Evolutionary conservation across 257 asterid species (phyloP).

Genomic region (Petrea volubilis): DNA sequence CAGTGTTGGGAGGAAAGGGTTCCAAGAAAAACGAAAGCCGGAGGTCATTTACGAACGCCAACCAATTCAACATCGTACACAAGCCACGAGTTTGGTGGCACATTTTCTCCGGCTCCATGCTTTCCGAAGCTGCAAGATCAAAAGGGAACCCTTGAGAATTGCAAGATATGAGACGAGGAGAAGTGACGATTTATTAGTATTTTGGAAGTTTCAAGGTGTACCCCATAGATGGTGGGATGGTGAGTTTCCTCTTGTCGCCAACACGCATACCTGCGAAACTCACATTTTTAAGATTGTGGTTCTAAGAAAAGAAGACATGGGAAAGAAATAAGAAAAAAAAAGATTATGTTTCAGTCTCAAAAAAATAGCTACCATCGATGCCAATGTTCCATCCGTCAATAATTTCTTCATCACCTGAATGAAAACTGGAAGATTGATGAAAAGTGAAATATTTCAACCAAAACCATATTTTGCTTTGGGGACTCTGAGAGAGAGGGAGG

Average conservation of each 20-base stretch:
- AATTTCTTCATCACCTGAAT: conserved; percentile 56
- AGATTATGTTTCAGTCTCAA: background rate
- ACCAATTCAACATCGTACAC: conserved; percentile 72
- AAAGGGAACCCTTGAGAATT: background rate
- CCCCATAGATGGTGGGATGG: conserved; percentile 74
- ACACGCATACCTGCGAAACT: conserved; percentile 61
- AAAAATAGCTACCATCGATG: conserved; percentile 27
- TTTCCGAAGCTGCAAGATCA: conserved; percentile 60
- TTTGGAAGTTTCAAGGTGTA: conserved; percentile 13
- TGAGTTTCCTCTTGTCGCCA: conserved; percentile 68
- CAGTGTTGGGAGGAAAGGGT: too few species aligned
- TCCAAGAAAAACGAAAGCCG: too few species aligned
- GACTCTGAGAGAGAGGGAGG: background rate
- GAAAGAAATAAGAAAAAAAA: background rate
- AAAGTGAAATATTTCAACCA: background rate
- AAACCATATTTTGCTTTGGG: background rate
- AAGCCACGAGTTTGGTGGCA: conserved; percentile 92
- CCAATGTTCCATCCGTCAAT: conserved; percentile 54
- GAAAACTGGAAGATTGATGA: conserved; percentile 6
- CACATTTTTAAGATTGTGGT: background rate
- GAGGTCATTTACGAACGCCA: conserved; percentile 37
- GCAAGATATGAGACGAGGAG: background rate
- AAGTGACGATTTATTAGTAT: background rate
- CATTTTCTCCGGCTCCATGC: conserved; percentile 42
- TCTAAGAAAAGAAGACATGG: background rate